phyloP scores from a whole-genome alignment of 345 rosid species.

The Euphorbia tirucalli region DNA sequence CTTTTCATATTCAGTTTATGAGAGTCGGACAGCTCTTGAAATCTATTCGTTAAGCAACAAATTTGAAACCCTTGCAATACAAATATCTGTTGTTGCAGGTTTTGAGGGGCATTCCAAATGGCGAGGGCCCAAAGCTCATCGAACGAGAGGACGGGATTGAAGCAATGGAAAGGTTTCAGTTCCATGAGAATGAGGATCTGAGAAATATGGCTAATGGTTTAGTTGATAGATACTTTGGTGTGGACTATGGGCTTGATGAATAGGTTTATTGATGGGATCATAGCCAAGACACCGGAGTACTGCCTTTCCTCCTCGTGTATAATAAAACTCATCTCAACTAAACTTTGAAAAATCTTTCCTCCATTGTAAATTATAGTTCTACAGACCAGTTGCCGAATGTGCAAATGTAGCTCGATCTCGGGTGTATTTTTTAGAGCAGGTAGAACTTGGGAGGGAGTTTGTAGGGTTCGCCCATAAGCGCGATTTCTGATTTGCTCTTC shows the following conservation, averaged over 20 bases:
- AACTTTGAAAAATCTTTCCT: neutral
- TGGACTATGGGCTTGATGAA: conserved; percentile 71
- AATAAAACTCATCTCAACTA: neutral
- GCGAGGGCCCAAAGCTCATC: conserved; percentile 82
- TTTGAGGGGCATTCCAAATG: conserved; percentile 86
- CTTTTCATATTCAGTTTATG: neutral
- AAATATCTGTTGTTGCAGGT: conserved; percentile 43
- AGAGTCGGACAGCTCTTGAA: neutral
- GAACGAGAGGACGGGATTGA: conserved; percentile 95
- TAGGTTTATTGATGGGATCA: conserved; percentile 12
- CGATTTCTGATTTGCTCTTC: neutral
- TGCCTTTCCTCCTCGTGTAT: neutral
- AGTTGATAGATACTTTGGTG: conserved; percentile 86
- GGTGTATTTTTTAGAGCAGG: neutral
- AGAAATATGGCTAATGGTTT: conserved; percentile 92
- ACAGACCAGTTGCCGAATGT: neutral
- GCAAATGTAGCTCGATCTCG: neutral
- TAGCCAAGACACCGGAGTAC: neutral
- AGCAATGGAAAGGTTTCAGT: conserved; percentile 94
- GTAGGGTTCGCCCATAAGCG: no score
- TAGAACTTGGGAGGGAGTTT: neutral
- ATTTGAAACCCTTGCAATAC: neutral
- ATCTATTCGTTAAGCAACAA: neutral
- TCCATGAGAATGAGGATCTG: conserved; percentile 90
- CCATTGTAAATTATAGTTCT: neutral